A percentile compares a stretch with the other conserved stretches of the same genome.
Evolutionary conservation across 163 green algal genomes (phyloP).

Genomic region (Scenedesmus sp.): DNA sequence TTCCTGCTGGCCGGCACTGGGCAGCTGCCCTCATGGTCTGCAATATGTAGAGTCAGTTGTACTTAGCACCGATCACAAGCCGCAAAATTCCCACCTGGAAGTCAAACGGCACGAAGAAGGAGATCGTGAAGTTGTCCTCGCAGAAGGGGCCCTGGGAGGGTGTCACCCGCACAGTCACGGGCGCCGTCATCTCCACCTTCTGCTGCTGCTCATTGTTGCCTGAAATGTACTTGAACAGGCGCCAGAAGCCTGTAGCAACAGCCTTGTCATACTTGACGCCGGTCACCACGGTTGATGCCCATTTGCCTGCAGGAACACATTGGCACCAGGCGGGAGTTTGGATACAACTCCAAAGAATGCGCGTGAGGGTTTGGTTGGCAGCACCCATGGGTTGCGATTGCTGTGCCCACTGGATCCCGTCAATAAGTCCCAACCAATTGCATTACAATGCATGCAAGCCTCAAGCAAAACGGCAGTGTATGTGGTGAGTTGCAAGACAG

Average conservation of each 20-base stretch:
- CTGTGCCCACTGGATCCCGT: no score
- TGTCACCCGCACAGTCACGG: slow-evolving; percentile 52
- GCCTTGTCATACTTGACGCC: slow-evolving; percentile 63
- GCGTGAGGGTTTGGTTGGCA: not conserved
- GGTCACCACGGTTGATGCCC: slow-evolving; percentile 67
- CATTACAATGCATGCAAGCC: not conserved
- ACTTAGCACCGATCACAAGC: no score
- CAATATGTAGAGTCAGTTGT: no score
- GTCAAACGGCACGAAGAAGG: slow-evolving; percentile 65
- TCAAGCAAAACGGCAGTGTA: not conserved
- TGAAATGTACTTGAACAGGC: slow-evolving; percentile 75
- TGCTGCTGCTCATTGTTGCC: slow-evolving; percentile 60
- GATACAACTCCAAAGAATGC: not conserved
- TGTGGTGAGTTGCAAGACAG: not conserved
- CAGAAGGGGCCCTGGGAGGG: slow-evolving; percentile 50
- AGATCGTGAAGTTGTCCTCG: slow-evolving; percentile 62
- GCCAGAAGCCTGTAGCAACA: slow-evolving; percentile 60
- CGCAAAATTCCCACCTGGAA: slow-evolving; percentile 58
- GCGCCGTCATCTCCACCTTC: slow-evolving; percentile 73
- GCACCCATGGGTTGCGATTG: no score
- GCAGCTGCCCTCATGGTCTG: no score
- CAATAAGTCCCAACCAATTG: no score
- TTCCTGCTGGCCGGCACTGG: no score
- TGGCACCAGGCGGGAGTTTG: slow-evolving; percentile 9
- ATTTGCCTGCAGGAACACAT: slow-evolving; percentile 55